Evolutionary conservation across 164 flowering plant genomes (phyloP), one percentile per base, ranked within the genome.

Genomic region (Aristolochia californica): DNA sequence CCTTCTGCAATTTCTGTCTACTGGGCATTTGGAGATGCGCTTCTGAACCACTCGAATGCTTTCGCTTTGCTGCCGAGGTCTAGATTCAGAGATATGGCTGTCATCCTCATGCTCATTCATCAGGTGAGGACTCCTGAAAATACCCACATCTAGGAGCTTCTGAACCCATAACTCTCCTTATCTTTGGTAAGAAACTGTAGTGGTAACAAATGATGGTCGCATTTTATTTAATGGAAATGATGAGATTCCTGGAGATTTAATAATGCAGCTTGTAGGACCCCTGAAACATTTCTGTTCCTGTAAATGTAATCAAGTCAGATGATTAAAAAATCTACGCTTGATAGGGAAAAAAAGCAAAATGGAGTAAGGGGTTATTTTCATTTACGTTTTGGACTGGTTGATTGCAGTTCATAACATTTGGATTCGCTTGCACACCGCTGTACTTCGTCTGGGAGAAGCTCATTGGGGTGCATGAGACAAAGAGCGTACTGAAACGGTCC

Each of bases 381-480:
- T n/a, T n/a, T n/a, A n/a, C n/a, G n/a, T n/a, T n/a, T n/a, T n/a
- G n/a, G n/a, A n/a, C n/a, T n/a, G n/a, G n/a, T n/a, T 24, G 4
- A n/a, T 45, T 34, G 52, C 81, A 83, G 89, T 82, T 83, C 48
- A 83, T 83, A 53, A 87, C 95, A 47, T 87, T 87, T 54, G 95
- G 95, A 26, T 87, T 81, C 47, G 95, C 91, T 0, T 84, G 87
- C 64, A 87, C 95, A 9, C 95, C 95, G 0, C 56, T 87, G 60
- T 87, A 87, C 68, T 84, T 87, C 58, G 91, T 87, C 60, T 87
- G 90, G 90, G 90, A 86, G 77, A 86, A 86, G 66, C 72, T 75
- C 59, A 56, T 83, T 3, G 84, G 94, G 50, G 68, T 87, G 73
- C 95, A 87, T 60, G 81, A 78, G 48, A 72, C 81, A 5, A 82